Evolutionary conservation across 768 basidiomycete species (phyloP).

Genomic region (Pleurotus citrinopileatus): DNA sequence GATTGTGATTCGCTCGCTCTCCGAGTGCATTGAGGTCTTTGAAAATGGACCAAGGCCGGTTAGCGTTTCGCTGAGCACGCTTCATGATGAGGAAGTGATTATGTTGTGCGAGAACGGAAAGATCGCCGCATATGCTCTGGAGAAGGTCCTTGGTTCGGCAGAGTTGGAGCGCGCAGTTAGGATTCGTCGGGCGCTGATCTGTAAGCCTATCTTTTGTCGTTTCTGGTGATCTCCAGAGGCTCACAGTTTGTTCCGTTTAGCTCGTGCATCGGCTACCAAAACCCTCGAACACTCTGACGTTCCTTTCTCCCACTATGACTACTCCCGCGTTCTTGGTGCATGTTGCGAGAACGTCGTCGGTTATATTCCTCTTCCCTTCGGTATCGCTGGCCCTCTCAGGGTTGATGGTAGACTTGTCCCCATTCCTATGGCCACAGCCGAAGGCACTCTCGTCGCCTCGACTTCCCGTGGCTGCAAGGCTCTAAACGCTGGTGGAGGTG

Average conservation of each 20-base stretch:
- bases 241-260: slow-evolving; percentile 39
- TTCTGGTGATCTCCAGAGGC: too few species aligned
- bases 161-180: slow-evolving; percentile 84
- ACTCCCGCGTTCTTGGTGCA: slow-evolving; percentile 89
- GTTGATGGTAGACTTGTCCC: slow-evolving; percentile 83
- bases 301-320: slow-evolving; percentile 87
- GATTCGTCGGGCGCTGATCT: slow-evolving; percentile 86
- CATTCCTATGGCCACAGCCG: slow-evolving; percentile 99
- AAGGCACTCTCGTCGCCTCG: slow-evolving; percentile 96
- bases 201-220: too few species aligned
- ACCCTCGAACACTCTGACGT: slow-evolving; percentile 82
- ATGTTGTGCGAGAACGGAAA: slow-evolving; percentile 86
- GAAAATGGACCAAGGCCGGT: slow-evolving; percentile 69
- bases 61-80: slow-evolving; percentile 48
- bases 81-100: slow-evolving; percentile 93
- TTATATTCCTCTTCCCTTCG: slow-evolving; percentile 93
- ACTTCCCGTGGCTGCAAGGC: slow-evolving; percentile 98
- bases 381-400: slow-evolving; percentile 92
- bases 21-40: slow-evolving; percentile 79
- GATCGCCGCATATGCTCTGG: slow-evolving; percentile 91
- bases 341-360: slow-evolving; percentile 99
- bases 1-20: slow-evolving; percentile 48
- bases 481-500: slow-evolving; percentile 93
- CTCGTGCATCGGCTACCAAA: slow-evolving; percentile 81
- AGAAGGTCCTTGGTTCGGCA: slow-evolving; percentile 76